phyloP scores from a whole-genome alignment of 345 rosid genomes.

The Ceriops zippeliana region DNA sequence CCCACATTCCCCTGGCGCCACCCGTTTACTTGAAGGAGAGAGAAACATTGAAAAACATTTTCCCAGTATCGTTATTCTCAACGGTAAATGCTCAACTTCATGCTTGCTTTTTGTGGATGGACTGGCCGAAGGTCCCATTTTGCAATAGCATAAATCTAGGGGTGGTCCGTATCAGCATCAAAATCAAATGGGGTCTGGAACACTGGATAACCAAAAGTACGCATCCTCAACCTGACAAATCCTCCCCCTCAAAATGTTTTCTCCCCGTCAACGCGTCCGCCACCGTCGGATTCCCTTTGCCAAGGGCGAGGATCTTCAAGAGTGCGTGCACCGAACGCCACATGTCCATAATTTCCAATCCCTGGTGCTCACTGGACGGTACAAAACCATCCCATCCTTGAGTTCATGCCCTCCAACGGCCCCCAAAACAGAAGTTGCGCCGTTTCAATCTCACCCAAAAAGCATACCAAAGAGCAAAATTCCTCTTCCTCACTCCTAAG shows the following conservation, averaged over 20 bases:
- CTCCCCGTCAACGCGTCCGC: neutral
- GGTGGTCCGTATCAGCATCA: conserved; percentile 6
- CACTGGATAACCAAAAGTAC: neutral
- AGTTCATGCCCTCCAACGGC: conserved; percentile 38
- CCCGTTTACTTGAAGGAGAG: neutral
- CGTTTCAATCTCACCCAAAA: conserved; percentile 14
- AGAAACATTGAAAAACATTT: neutral
- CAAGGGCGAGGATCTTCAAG: conserved; percentile 1
- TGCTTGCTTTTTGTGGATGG: too few species aligned
- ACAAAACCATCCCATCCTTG: conserved; percentile 12
- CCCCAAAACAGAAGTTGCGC: conserved; percentile 11
- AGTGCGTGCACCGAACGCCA: conserved; percentile 21
- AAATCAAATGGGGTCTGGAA: neutral
- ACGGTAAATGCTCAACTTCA: too few species aligned
- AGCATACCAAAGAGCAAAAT: neutral
- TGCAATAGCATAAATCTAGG: neutral
- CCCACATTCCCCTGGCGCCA: neutral
- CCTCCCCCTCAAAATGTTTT: neutral
- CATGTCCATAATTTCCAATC: neutral
- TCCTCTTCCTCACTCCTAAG: too few species aligned
- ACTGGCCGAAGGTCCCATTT: neutral
- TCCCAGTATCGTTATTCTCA: too few species aligned
- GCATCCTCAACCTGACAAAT: too few species aligned
- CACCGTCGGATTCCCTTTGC: conserved; percentile 11
- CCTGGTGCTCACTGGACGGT: neutral